These are phyloP conservation scores for Tuber brumale DNA, from an alignment of 495 filamentous ascomycete species.

Conservation along the genomic window DNA sequence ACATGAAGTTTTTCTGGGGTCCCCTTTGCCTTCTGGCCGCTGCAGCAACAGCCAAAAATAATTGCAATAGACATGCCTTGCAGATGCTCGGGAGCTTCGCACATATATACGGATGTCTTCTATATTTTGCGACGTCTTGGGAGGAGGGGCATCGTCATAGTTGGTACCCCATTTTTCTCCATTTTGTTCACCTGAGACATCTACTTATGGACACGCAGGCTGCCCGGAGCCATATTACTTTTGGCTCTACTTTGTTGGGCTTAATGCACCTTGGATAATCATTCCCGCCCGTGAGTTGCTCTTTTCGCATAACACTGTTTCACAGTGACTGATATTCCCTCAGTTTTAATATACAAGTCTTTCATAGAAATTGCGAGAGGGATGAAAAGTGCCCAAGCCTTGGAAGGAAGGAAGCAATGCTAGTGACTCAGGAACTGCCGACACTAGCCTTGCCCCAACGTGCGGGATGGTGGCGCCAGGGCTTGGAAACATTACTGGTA, in stretches of 20 bases:
- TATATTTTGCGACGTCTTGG: slow-evolving; percentile 79
- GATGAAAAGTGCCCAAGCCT: slow-evolving; percentile 7
- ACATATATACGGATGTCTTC: slow-evolving; percentile 76
- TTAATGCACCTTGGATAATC: slow-evolving; percentile 83
- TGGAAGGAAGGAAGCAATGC: background rate
- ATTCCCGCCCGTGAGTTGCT: slow-evolving; percentile 52
- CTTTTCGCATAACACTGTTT: background rate
- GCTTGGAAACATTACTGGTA: background rate
- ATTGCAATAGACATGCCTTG: slow-evolving; percentile 61
- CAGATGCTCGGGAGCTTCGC: slow-evolving; percentile 63
- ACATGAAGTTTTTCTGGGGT: slow-evolving; percentile 60
- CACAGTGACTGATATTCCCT: background rate
- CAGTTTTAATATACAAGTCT: slow-evolving; percentile 27
- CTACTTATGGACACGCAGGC: slow-evolving; percentile 49
- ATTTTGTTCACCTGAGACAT: background rate
- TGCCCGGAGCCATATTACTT: slow-evolving; percentile 76
- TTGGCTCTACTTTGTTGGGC: slow-evolving; percentile 79
- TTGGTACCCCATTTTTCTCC: slow-evolving; percentile 43
- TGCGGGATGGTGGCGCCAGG: background rate
- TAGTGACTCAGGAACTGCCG: background rate
- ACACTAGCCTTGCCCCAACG: background rate
- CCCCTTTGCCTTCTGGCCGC: slow-evolving; percentile 69
- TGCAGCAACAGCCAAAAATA: slow-evolving; percentile 52
- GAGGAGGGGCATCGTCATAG: slow-evolving; percentile 48
- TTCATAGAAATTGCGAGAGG: slow-evolving; percentile 8